Evolutionary conservation across 306 rosid species (phyloP), one percentile per base, ranked within the genome.

Genomic region (Prunus campanulata): DNA sequence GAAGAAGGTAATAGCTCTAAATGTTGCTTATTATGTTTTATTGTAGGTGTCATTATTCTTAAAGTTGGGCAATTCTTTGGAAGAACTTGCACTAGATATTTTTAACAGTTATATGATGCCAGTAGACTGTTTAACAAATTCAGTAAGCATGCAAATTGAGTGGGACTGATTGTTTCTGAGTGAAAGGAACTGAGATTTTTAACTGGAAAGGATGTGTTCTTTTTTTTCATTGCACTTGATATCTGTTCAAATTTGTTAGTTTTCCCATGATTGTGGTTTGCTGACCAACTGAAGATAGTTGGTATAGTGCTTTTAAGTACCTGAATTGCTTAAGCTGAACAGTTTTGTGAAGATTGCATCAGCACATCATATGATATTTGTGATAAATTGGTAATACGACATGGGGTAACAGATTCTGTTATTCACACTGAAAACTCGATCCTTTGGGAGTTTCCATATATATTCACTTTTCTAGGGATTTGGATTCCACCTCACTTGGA

Each of bases 1-100:
- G 74, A 78, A 70, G 76, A 71, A 88, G 96, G 98, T 91, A 89
- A 74, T 25, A 25, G 55, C 49, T 52, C 22, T 29, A 35, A 49
- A 30, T 52, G 48, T 13, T 24, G 77, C 64, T 68, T 29, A 70
- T 72, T 71, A 44, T 69, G 12, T 20, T 56, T 48, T 79, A 3
- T 15, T 54, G 59, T 27, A 62, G 25, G 13, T 32, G 19, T 66
- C 54, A 1, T 14, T 79, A 51, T 77, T 60, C 19, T 72, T 44
- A 27, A 13, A 27, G 16, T 65, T 62, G 61, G 48, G 35, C 20
- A 22, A 3, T 65, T 77, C 13, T 52, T 32, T 68, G 61, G 35
- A 50, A 44, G 62, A 11, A 59, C 73, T 16, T 42, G 68, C 18
- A 4, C 62, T 11, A 5, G 48, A 18, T 49, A 5, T 16, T 50